Evolutionary conservation across 139 green algal species (phyloP).

Genomic region (Chlorella sp.): DNA sequence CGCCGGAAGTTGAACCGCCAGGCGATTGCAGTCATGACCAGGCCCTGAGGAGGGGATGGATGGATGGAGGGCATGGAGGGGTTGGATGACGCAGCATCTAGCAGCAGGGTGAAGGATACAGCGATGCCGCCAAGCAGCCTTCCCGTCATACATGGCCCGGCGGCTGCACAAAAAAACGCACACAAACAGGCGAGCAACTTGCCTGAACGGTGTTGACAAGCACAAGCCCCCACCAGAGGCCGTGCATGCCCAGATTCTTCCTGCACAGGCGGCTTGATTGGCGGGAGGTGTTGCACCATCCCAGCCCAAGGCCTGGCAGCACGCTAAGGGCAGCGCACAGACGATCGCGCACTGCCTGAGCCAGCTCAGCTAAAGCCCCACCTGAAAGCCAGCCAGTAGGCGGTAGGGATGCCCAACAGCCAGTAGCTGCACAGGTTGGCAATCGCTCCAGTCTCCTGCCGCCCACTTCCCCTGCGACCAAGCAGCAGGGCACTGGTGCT

Average conservation of each 20-base stretch:
- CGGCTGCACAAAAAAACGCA: background rate
- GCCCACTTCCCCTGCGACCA: background rate
- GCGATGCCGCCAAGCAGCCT: too few species aligned
- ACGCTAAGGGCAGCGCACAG: too few species aligned
- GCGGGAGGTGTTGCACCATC: too few species aligned
- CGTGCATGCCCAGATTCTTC: conserved; percentile 40
- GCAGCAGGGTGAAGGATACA: too few species aligned
- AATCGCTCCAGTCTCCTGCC: conserved; percentile 9
- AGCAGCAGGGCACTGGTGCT: too few species aligned
- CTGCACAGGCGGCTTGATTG: background rate
- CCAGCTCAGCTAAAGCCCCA: background rate
- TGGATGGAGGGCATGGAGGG: too few species aligned
- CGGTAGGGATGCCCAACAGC: conserved; percentile 59
- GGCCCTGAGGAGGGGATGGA: background rate
- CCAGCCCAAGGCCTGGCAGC: too few species aligned
- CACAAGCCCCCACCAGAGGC: conserved; percentile 63
- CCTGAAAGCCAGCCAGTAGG: conserved; percentile 56
- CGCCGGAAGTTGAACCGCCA: too few species aligned
- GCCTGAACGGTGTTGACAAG: conserved; percentile 26
- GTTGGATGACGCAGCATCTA: too few species aligned
- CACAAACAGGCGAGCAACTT: background rate
- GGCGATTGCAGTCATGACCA: too few species aligned
- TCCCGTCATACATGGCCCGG: too few species aligned
- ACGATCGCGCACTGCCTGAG: background rate
- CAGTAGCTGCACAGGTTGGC: conserved; percentile 55